Conservation (phyloP, 371 early-diverging fungal species). For the Blakeslea trispora region DNA sequence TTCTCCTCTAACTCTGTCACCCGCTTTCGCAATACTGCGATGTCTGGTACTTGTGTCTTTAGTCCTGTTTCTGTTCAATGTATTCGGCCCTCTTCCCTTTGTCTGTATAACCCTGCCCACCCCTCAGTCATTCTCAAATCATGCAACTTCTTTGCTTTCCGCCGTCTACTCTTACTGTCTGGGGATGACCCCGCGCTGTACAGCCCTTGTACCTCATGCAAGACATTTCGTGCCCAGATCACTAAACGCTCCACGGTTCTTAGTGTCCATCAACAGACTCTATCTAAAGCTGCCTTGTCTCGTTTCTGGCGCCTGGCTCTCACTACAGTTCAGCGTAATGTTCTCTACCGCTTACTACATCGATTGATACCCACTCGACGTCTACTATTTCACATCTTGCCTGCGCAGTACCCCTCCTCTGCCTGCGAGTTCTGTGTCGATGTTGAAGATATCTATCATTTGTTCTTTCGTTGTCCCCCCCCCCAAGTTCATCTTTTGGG, state of each 20-base stretch:
- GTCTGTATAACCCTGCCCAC: background rate
- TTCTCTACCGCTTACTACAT: constrained; percentile 6
- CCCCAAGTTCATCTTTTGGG: background rate
- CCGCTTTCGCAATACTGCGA: background rate
- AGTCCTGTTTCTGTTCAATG: background rate
- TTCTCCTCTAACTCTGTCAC: background rate
- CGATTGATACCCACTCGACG: background rate
- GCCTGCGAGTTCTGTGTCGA: background rate
- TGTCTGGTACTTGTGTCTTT: background rate
- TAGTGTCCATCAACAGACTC: background rate
- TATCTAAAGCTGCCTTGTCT: background rate
- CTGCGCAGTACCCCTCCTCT: background rate
- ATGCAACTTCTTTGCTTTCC: background rate
- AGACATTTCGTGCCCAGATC: background rate
- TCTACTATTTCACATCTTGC: background rate
- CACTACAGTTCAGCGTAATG: constrained; percentile 2
- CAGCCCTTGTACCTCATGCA: background rate
- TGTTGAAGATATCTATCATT: background rate
- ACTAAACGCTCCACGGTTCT: background rate
- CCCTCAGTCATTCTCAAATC: background rate
- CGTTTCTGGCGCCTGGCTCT: constrained; percentile 4
- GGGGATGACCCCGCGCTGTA: background rate
- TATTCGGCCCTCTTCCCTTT: background rate
- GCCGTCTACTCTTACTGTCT: background rate
- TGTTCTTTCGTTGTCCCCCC: constrained; percentile 2